phyloP scores from a whole-genome alignment of 495 filamentous ascomycete species.

The Parmelia sp. region DNA sequence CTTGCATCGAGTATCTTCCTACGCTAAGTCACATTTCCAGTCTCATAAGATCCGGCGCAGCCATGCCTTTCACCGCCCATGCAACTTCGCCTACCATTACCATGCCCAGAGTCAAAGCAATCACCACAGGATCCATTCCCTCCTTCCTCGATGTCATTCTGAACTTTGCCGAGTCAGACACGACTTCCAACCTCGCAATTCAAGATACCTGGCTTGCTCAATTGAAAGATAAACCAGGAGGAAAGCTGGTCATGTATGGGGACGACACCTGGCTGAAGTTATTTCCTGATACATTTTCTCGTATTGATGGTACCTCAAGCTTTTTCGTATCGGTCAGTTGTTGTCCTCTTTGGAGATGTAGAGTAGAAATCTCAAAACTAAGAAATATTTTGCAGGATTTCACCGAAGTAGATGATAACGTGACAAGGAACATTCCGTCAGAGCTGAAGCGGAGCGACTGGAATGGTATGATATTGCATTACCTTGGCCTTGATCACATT shows the following conservation, averaged over 20 bases:
- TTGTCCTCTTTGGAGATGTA: slow-evolving; percentile 10
- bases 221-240: slow-evolving; percentile 61
- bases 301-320: slow-evolving; percentile 86
- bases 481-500: slow-evolving; percentile 94
- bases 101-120: slow-evolving; percentile 95
- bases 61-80: slow-evolving; percentile 90
- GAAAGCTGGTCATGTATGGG: slow-evolving; percentile 86
- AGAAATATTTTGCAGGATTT: slow-evolving; percentile 64
- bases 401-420: slow-evolving; percentile 94
- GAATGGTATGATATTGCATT: slow-evolving; percentile 92
- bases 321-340: slow-evolving; percentile 92
- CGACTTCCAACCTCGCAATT: slow-evolving; percentile 69
- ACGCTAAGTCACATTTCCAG: slow-evolving; percentile 39
- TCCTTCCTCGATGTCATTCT: slow-evolving; percentile 96
- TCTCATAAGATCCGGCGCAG: slow-evolving; percentile 72
- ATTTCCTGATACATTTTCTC: slow-evolving; percentile 79
- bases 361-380: slow-evolving; percentile 25
- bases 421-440: slow-evolving; percentile 76
- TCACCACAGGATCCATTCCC: slow-evolving; percentile 92
- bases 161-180: slow-evolving; percentile 93
- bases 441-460: slow-evolving; percentile 77
- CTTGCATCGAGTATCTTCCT: slow-evolving; percentile 1
- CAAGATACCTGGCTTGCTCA: slow-evolving; percentile 97
- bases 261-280: slow-evolving; percentile 98
- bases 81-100: slow-evolving; percentile 96